Evolutionary conservation across 2,329 filamentous ascomycete genomes (phyloP), one percentile per base, ranked within the genome.

Genomic region (Fusarium sp.): DNA sequence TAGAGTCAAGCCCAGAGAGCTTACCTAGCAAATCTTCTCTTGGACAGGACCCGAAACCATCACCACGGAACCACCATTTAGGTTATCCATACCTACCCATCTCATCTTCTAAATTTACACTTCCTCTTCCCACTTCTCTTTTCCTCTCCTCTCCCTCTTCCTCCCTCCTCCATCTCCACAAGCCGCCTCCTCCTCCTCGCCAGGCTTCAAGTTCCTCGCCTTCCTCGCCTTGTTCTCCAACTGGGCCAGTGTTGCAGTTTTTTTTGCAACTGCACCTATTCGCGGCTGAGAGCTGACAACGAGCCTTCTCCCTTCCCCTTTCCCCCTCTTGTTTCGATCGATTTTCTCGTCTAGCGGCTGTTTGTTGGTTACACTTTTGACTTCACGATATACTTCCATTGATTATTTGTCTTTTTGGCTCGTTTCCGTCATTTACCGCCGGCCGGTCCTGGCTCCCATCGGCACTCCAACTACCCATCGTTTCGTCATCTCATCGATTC

Each of bases 1-100:
- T 37, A 37, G 34, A 37, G 34, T n/a, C 18, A 18, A 37, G 34
- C 34, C 34, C 18, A n/a, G 18, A 53, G 37, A 53, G 49, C 49
- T 53, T 53, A 53, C 72, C 70, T 73, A 71, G 71, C 74, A 76
- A 77, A 78, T 78, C 73, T 76, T 76, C 71, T 74, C 73, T 72
- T 63, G 50, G 47, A 66, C 60, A 66, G 61, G 71, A 75, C 73
- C 49, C 74, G 73, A 73, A 71, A 73, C 67, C 75, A 75, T 74
- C 73, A 76, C 72, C 69, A 75, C 69, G 34, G 41, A 54, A 51
- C 41, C 45, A 63, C 43, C 61, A 37, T 66, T 59, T 66, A 43
- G 63, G 63, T 66, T 66, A 64, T 63, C 37, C 55, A 41, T 59
- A 25, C 58, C 55, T 50, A 32, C n/a, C 41, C 32, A 50, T 59